Base-by-base conservation (phyloP, 108 stramenopile genomes). In the Licmophora abbreviata region DNA sequence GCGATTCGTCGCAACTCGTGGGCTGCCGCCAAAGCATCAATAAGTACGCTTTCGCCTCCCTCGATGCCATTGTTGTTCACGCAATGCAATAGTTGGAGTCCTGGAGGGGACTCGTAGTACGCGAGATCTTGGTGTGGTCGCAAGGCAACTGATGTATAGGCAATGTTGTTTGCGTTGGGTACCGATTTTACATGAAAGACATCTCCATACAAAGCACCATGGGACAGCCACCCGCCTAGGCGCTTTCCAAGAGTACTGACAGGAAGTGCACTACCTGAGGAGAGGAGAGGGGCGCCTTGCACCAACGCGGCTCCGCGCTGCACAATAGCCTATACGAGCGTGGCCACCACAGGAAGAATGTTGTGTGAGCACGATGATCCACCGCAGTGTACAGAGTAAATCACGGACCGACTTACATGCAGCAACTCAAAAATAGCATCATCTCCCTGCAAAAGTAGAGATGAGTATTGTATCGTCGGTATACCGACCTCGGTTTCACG, bases 1-100 rank as follows among this genome's bases (percentile, higher is more conserved):
- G 69, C 73, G 23, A 83, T 24, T 17, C 58, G 48, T 17, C 76
- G 49, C 41, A 88, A 54, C 17, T 63, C 57, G 43, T 84, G 63
- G 5, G 81, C 87, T 14, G 87, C 87, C 11, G 87, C 87, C 76
- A 88, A 56, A 23, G 59, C 76, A 65, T 88, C 87, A n/a, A 88
- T 66, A 60, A 88, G 54, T 0, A 69, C 38, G 26, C 79, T 81
- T 44, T 81, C 78, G 1, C 87, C 87, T 14, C 81, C 81, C 1
- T 61, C 41, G 1, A 79, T 65, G 28, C 44, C 52, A 9, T 62
- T 22, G 38, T 64, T 69, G 4, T 49, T 38, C 8, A 71, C 73
- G 47, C 83, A 84, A 59, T 85, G 83, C 45, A 88, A 58, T 22
- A 85, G 54, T 51, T 88, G 87, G 30, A 88, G 47, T 26, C 80